These are phyloP conservation scores for Alloascoidea africana DNA, from an alignment of 805 yeast species.

Conservation along the genomic window DNA sequence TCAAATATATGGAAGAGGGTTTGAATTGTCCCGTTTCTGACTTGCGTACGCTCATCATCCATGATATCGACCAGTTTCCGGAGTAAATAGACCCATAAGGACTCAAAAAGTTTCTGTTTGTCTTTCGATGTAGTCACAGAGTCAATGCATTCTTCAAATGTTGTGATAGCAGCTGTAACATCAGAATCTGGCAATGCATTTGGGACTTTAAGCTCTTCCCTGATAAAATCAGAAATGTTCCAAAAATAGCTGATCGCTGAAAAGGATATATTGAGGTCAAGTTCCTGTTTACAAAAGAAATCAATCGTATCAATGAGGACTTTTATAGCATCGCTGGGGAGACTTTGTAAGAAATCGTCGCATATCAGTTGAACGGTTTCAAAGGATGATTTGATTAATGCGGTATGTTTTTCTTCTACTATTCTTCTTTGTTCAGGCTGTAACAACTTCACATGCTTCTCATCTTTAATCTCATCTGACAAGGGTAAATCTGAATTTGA, in stretches of 20 bases:
- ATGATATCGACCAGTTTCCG: slow-evolving; percentile 48
- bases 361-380: slow-evolving; percentile 71
- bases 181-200: slow-evolving; percentile 5
- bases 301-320: slow-evolving; percentile 56
- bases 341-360: slow-evolving; percentile 64
- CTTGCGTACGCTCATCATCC: slow-evolving; percentile 55
- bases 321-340: slow-evolving; percentile 53
- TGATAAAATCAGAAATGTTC: slow-evolving; percentile 70
- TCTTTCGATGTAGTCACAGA: slow-evolving; percentile 4
- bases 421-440: slow-evolving; percentile 13
- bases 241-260: slow-evolving; percentile 87
- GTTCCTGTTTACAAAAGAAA: slow-evolving; percentile 54
- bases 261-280: slow-evolving; percentile 77
- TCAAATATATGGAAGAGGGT: slow-evolving; percentile 75
- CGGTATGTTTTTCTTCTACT: slow-evolving; percentile 23
- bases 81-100: slow-evolving; percentile 51
- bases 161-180: slow-evolving; percentile 5
- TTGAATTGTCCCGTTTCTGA: slow-evolving; percentile 79
- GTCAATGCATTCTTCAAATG: slow-evolving; percentile 3
- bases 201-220: slow-evolving; percentile 13
- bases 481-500: too few species aligned
- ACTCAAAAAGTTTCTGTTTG: slow-evolving; percentile 12
- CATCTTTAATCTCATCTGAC: too few species aligned
- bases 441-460: too few species aligned
- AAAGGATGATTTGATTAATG: slow-evolving; percentile 53